These are phyloP conservation scores for Nephelium lappaceum DNA, from an alignment of 345 rosid genomes.

Conservation along the genomic window DNA sequence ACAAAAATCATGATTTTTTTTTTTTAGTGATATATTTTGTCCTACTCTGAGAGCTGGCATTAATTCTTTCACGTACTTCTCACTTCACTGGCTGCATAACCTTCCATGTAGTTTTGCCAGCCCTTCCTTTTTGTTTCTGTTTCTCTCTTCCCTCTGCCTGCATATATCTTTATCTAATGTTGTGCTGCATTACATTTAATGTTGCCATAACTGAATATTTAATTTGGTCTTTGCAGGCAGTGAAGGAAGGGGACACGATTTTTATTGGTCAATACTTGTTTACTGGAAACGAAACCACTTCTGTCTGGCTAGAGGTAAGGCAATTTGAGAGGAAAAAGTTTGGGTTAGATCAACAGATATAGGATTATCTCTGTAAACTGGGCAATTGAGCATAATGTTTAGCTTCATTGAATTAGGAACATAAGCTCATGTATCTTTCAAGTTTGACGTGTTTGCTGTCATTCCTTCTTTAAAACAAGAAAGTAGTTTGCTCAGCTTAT, in stretches of 20 bases:
- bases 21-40: background rate
- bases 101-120: background rate
- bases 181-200: background rate
- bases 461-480: slow-evolving; percentile 3
- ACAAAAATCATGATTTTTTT: background rate
- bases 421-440: background rate
- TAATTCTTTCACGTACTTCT: background rate
- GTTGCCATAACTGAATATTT: slow-evolving; percentile 13
- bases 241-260: slow-evolving; percentile 68
- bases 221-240: slow-evolving; percentile 51
- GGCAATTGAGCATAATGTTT: background rate
- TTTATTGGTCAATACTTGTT: slow-evolving; percentile 74
- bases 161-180: background rate
- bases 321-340: background rate
- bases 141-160: background rate
- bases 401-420: slow-evolving; percentile 4
- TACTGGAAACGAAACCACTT: slow-evolving; percentile 73
- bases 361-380: background rate
- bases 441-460: background rate
- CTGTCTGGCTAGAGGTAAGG: slow-evolving; percentile 75
- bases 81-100: background rate
- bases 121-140: background rate
- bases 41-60: background rate
- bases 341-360: background rate
- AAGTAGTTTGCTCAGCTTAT: slow-evolving; percentile 12